phyloP scores from a whole-genome alignment of 2,329 filamentous ascomycete genomes.

The Sporothrix curviconia region DNA sequence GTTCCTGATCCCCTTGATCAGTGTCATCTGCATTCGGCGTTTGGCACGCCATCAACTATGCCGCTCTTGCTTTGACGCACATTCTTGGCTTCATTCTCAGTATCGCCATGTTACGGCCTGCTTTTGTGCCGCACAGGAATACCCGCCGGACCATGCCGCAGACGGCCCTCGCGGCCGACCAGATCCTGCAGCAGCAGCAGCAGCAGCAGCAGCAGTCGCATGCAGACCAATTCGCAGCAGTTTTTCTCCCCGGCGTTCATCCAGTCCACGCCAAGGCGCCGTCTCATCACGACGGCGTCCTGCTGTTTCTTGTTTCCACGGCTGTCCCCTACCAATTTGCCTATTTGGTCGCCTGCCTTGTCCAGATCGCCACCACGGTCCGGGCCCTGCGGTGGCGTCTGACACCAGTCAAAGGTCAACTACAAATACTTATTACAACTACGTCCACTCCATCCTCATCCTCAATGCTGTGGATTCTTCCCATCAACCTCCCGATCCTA shows the following conservation, averaged over 20 bases:
- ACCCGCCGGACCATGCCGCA: slow-evolving; percentile 32
- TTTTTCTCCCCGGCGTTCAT: slow-evolving; percentile 37
- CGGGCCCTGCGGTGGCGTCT: slow-evolving; percentile 69
- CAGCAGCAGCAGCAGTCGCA: background rate
- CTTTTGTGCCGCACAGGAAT: slow-evolving; percentile 58
- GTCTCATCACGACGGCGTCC: slow-evolving; percentile 68
- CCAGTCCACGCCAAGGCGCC: slow-evolving; percentile 62
- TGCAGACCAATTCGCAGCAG: slow-evolving; percentile 12
- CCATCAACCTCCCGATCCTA: slow-evolving; percentile 91
- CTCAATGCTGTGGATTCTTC: slow-evolving; percentile 94
- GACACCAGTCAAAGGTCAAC: slow-evolving; percentile 60
- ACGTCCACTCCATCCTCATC: slow-evolving; percentile 82
- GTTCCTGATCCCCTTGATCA: slow-evolving; percentile 87
- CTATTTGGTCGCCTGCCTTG: slow-evolving; percentile 84
- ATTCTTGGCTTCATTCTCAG: slow-evolving; percentile 60
- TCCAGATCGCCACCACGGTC: slow-evolving; percentile 74
- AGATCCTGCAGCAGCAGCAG: background rate
- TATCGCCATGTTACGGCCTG: slow-evolving; percentile 47
- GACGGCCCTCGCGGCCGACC: background rate
- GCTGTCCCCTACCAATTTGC: slow-evolving; percentile 92
- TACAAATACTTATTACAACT: slow-evolving; percentile 81
- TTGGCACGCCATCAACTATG: slow-evolving; percentile 76
- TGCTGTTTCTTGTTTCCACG: slow-evolving; percentile 78
- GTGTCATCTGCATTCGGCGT: slow-evolving; percentile 78
- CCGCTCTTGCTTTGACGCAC: slow-evolving; percentile 62